Evolutionary conservation across 148 eudicot species (phyloP).

Genomic region (Chenopodium berlandieri): DNA sequence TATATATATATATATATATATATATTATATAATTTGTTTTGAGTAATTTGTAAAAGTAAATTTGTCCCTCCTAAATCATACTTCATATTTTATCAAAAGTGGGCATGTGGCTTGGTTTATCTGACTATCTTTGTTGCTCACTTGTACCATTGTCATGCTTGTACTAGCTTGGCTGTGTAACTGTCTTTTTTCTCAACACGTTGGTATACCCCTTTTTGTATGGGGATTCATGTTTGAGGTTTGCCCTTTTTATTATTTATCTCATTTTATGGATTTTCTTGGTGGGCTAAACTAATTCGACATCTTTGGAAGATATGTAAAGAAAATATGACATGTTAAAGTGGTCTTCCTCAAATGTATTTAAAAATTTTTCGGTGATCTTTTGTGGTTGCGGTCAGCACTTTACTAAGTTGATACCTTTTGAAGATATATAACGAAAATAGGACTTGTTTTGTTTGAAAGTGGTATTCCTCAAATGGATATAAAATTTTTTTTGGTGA

Average conservation of each 20-base stretch:
- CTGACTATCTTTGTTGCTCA: too few species aligned
- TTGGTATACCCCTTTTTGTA: too few species aligned
- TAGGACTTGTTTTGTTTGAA: not conserved
- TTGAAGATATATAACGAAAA: too few species aligned
- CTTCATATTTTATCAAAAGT: too few species aligned
- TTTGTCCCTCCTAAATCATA: too few species aligned
- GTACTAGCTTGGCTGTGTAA: not conserved
- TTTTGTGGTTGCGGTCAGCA: not conserved
- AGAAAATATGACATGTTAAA: not conserved
- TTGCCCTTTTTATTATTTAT: not conserved
- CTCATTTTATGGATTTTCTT: not conserved
- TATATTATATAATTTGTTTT: too few species aligned
- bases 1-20: too few species aligned
- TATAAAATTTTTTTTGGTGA: not conserved
- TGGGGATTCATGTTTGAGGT: not conserved
- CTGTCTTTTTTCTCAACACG: too few species aligned
- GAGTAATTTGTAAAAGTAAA: too few species aligned
- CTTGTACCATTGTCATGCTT: not conserved
- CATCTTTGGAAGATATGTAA: too few species aligned
- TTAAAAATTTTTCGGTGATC: not conserved
- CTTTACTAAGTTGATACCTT: not conserved
- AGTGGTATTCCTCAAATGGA: not conserved
- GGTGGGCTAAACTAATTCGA: too few species aligned
- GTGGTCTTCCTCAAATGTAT: not conserved
- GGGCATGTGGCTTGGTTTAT: too few species aligned